Base-by-base conservation (phyloP, 2,329 filamentous ascomycete species). In the Xylaria sp. region DNA sequence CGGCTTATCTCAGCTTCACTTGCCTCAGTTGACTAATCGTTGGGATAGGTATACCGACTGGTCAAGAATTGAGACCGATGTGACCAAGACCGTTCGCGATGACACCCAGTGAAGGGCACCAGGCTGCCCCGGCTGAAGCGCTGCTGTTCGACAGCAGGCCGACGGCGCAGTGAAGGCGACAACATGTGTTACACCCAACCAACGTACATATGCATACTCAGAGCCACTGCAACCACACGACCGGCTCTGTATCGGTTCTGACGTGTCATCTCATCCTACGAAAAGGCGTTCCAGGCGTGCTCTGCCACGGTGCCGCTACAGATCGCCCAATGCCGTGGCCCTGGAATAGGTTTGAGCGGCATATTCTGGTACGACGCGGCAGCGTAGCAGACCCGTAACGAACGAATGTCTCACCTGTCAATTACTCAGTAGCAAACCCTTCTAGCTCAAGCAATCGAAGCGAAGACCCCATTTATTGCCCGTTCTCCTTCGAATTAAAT, bases 301-400 rank as follows among this genome's bases (percentile, higher is more conserved):
- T 58, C 13, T 44, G 32, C 57, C 66, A 65, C 56, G 57, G 60
- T 62, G 66, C 55, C 58, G 61, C 69, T 60, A 59, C 51, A 60
- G 66, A 68, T 69, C 66, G 57, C 71, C 71, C 70, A 72, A 71
- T 71, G 63, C 71, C 71, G 62, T 71, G 71, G 71, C 66, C 57
- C 64, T 65, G 71, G 71, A 69, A 71, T 68, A 46, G 66, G 28
- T 57, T 64, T 32, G 62, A 67, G 44, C 62, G 58, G 64, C 48
- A 52, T 55, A 37, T 61, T 65, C 66, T 58, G 59, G 63, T 61
- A 23, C 63, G 39, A 65, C 57, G 55, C 56, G 48, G 65, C 60
- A 59, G 52, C 54, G 57, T 41, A 56, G 57, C 44, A 65, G 48
- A 48, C 48, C 46, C 59, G 20, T 62, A 60, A 61, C 48, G 58